Evolutionary conservation across 805 yeast species (phyloP), one percentile per base, ranked within the genome.

Genomic region (Dipodascopsis tothii): DNA sequence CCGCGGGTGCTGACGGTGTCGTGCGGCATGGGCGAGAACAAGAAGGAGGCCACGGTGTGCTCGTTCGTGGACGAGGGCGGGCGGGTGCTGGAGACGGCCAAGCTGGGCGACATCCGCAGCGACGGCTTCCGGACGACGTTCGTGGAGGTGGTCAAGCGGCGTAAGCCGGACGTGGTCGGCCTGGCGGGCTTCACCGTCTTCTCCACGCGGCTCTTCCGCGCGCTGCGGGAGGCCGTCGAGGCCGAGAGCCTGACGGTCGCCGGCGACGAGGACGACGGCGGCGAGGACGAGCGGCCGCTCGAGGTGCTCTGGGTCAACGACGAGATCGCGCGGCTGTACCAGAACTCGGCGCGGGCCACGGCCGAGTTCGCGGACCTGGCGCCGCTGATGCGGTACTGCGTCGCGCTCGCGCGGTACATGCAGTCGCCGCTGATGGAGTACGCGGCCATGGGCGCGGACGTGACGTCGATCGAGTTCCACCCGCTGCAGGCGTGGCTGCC

Each of bases 381-480:
- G 1, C 72, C 84, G 2, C 71, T 87, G 48, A 80, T 80, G 9
- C 78, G 83, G 56, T 92, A 90, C 65, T 81, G 92, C 64, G 78
- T 88, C 50, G 95, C 86, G 6, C 70, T 90, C 51, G 97, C 94
- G 6, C 79, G 97, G 54, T 92, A 85, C 60, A 75, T 84, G 44
- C 98, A 92, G 65, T 82, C 84, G 43, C 98, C 99, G n/a, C 61
- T 92, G 46, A 65, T 84, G 56, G 99, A 92, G 63, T 92, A 88
- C 60, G 78, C 88, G 45, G 75, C 86, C 4, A 69, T 92, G 41
- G 81, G 80, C 21, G 80, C 77, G n/a, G 86, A 85, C 50, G 72
- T 90, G 32, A 65, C 75, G 4, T 75, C 90, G 1, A 77, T 90
- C 56, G 68, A 70, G 46, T 56, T 69, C 25, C 81, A 78, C 60